A percentile compares a stretch with the other conserved stretches of the same genome.
Evolutionary conservation across 2,329 filamentous ascomycete species (phyloP).

Genomic region (Ciborinia camelliae): DNA sequence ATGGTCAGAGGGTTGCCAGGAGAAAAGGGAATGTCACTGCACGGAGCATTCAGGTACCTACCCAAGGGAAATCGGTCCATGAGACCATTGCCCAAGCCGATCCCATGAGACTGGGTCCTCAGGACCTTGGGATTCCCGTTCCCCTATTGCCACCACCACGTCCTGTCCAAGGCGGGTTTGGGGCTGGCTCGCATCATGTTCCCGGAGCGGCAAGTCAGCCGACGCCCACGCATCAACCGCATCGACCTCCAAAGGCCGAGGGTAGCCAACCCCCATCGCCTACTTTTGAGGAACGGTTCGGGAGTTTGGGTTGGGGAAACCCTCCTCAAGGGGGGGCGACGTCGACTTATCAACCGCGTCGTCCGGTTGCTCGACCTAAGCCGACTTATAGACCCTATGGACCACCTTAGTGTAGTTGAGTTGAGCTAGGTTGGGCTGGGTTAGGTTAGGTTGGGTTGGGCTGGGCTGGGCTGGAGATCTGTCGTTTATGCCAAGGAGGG

Average conservation of each 20-base stretch:
- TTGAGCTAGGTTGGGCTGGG: neutral
- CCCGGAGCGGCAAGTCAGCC: neutral
- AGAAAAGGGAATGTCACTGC: too few relatives aligned
- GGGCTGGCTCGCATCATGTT: neutral
- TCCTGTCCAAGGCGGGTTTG: neutral
- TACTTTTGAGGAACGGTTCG: neutral
- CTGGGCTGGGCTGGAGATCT: neutral
- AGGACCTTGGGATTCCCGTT: neutral
- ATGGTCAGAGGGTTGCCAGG: neutral
- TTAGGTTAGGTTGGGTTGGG: neutral
- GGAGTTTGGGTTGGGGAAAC: too few relatives aligned
- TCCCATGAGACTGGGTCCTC: neutral
- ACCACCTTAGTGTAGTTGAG: neutral
- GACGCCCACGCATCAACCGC: neutral
- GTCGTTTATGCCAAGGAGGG: neutral
- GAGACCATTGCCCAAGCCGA: neutral
- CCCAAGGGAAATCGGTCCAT: neutral
- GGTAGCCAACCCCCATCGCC: neutral
- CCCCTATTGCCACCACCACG: neutral
- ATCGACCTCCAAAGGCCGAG: neutral
- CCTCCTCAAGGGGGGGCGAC: too few relatives aligned
- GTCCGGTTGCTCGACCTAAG: neutral
- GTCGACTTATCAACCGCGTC: neutral
- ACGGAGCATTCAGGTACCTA: too few relatives aligned
- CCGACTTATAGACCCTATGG: neutral